Conservation (phyloP, 495 filamentous ascomycete genomes). For the Penicillium alfredii region DNA sequence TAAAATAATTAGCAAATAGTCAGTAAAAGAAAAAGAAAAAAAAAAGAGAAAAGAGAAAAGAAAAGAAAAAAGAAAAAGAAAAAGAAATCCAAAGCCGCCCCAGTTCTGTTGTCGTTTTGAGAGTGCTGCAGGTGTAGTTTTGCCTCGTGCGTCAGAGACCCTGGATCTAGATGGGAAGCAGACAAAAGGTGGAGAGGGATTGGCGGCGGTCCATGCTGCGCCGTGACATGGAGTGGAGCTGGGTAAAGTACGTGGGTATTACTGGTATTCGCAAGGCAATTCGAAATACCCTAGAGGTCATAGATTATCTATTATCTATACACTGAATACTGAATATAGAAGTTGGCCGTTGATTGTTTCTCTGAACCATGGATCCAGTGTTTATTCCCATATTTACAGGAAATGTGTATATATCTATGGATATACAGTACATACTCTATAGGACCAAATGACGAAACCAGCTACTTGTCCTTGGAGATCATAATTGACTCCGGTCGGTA, state of each 20-base stretch:
- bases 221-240: neutral
- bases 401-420: too few relatives aligned
- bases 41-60: constrained; percentile 3
- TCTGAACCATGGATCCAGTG: too few relatives aligned
- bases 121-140: constrained; percentile 31
- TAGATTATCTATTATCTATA: too few relatives aligned
- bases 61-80: constrained; percentile 11
- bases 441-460: constrained; percentile 2
- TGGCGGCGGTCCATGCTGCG: constrained; percentile 22
- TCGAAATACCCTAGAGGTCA: too few relatives aligned
- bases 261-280: too few relatives aligned
- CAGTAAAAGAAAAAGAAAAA: constrained; percentile 6
- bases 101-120: constrained; percentile 28
- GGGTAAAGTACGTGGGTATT: neutral
- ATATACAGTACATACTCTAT: too few relatives aligned
- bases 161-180: constrained; percentile 27
- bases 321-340: too few relatives aligned
- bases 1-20: constrained; percentile 6
- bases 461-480: too few relatives aligned
- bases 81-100: constrained; percentile 18
- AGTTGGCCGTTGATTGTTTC: too few relatives aligned
- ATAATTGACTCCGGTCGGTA: constrained; percentile 1
- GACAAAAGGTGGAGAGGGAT: constrained; percentile 20
- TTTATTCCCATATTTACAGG: too few relatives aligned
- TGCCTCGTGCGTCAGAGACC: constrained; percentile 34